Base-by-base conservation (phyloP, 768 basidiomycete species). In the Cystobasidium tubakii region DNA sequence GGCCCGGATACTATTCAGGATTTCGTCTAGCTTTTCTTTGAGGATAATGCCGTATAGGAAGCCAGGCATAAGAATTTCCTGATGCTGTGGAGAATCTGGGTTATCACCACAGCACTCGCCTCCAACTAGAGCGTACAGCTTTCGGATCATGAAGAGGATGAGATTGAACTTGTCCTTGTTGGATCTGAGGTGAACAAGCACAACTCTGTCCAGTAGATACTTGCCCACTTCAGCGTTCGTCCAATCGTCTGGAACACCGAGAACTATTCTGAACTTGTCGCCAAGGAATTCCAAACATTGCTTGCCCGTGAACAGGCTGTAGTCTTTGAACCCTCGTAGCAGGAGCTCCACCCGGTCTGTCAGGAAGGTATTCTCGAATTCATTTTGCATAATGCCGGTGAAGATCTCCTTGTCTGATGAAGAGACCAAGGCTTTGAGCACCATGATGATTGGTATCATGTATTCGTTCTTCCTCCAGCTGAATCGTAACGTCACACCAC, bases 391-490 rank as follows among this genome's bases (percentile, higher is more conserved):
- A 79, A 99, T 85, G 25, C 92, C 90, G 81, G 96, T 91, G 80
- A 98, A 98, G 60, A 99, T 91, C 81, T 98, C 96, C 81, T 88
- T 89, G 83, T 99, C 96, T 13, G 90, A 91, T 15, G 93, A 90
- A 71, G 88, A 86, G 2, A 92, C 87, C 36, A 98, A 86, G 31
- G 93, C 94, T 80, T 98, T 98, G 77, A 99, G 86, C 78, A 98
- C 85, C 54, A 99, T 86, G 88, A 98, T 93, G 81, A 97, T 90
- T 4, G 96, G 96, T 50, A 99, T 91, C 70, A 95, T 90, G 80
- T 94, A 99, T 86, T 99, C 96, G 80, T 95, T 90, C 82, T 98
- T 99, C 66, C 95, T 84, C 91, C 91, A 96, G 80, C 87, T 90
- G 83, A 99, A 98, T 23, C 96, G 88, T 21, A 98, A 82, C 85